Evolutionary conservation across 2,329 filamentous ascomycete species (phyloP).

Genomic region (Alternaria postmessia): DNA sequence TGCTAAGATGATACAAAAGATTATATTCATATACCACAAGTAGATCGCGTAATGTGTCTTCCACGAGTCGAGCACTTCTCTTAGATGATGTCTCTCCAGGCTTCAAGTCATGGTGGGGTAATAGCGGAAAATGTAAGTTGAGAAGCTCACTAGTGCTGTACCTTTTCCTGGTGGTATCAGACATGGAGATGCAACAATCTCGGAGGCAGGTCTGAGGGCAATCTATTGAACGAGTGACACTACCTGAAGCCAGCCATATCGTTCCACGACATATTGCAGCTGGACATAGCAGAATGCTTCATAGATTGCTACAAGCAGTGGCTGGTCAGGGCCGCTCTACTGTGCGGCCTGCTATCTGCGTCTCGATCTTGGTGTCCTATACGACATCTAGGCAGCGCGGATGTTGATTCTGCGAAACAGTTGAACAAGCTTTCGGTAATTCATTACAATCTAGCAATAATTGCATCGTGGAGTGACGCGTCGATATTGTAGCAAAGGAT

Average conservation of each 20-base stretch:
- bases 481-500: too few species aligned
- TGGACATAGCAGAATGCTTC: neutral
- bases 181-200: neutral
- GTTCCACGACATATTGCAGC: neutral
- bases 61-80: neutral
- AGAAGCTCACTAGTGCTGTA: neutral
- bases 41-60: neutral
- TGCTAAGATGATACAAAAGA: neutral
- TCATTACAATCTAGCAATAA: too few species aligned
- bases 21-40: neutral
- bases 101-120: neutral
- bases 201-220: neutral
- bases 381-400: too few species aligned
- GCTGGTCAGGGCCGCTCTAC: too few species aligned
- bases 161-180: neutral
- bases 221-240: neutral
- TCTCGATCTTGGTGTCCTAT: too few species aligned
- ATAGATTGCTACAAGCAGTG: neutral
- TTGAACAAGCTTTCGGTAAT: too few species aligned
- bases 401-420: too few species aligned
- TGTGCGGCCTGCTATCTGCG: too few species aligned
- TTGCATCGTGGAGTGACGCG: too few species aligned
- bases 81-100: neutral
- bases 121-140: neutral
- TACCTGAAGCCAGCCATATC: neutral